Base-by-base conservation (phyloP, 1,139 yeast genomes). In the Scheffersomyces parashehatae region DNA sequence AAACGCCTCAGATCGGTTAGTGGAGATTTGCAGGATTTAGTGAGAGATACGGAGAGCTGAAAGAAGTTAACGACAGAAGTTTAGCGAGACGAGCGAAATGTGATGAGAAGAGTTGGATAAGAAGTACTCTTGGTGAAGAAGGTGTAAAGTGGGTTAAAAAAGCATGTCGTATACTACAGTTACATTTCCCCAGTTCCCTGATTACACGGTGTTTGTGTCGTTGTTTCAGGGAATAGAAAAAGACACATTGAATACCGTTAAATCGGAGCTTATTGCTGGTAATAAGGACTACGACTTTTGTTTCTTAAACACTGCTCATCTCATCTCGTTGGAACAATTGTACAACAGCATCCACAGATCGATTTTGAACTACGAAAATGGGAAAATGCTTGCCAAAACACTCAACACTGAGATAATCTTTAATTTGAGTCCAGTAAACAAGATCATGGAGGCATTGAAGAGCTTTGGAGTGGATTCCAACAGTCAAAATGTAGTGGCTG, bases 391-490 rank as follows among this genome's bases (percentile, higher is more conserved):
- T 47, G 74, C 79, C 31, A 70, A 69, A 38, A 65, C 75, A 1
- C 56, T 74, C 42, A 65, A 73, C 48, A 67, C 79, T 0, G 79
- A 74, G 49, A 68, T 73, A 31, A 65, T 74, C 20, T 64, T 67
- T 49, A 70, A 64, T 47, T 60, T 74, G 45, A 69, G 75, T 3
- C 77, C 79, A 2, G 61, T 68, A 12, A 74, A 73, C 56, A 73
- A 71, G 46, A 70, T 74, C 37, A 62, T 65, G 60, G 78, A 74
- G 45, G 76, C 79, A 1, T 59, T 74, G 47, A 67, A 62, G 42
- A 52, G 68, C 43, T 74, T 74, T 54, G 79, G 79, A 1, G 64
- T 74, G 13, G 73, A 68, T 52, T 60, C 60, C 12, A 49, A 54
- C 13, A 56, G 67, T 36, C 48, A 54, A 9, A 62, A 60, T 39